Conservation (phyloP, 768 basidiomycete species). For the Boletus rufocinnamomeus region DNA sequence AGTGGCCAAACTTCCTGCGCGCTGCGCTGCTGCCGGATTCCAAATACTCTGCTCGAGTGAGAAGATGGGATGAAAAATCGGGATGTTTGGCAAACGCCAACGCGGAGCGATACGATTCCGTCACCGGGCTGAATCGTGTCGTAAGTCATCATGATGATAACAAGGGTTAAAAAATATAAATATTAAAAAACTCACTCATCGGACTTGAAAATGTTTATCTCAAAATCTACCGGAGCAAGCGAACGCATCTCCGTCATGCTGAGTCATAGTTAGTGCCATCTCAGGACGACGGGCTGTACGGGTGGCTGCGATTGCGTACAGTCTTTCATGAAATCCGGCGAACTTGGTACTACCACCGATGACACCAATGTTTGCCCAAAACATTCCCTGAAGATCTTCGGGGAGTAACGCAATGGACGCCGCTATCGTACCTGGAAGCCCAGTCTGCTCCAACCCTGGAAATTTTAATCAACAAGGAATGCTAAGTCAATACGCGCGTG, state of each 20-base stretch:
- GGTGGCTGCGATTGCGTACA: slow-evolving; percentile 54
- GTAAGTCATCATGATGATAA: slow-evolving; percentile 18
- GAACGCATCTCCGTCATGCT: slow-evolving; percentile 75
- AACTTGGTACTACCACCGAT: slow-evolving; percentile 84
- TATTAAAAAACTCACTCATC: slow-evolving; percentile 59
- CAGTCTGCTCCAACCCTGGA: slow-evolving; percentile 77
- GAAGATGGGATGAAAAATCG: slow-evolving; percentile 51
- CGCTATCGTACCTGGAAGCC: slow-evolving; percentile 75
- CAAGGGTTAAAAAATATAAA: slow-evolving; percentile 5
- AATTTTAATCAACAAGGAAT: slow-evolving; percentile 8
- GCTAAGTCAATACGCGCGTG: slow-evolving; percentile 10
- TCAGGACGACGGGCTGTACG: slow-evolving; percentile 16
- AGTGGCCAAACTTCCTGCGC: slow-evolving; percentile 71
- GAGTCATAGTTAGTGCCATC: slow-evolving; percentile 22
- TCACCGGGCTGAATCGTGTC: slow-evolving; percentile 53
- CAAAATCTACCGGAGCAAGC: slow-evolving; percentile 79
- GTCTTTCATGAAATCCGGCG: slow-evolving; percentile 67
- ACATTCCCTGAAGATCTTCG: slow-evolving; percentile 84
- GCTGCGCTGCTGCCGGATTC: slow-evolving; percentile 79
- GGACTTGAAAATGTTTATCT: slow-evolving; percentile 72
- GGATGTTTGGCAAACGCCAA: slow-evolving; percentile 55
- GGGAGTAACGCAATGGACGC: slow-evolving; percentile 76
- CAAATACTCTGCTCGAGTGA: slow-evolving; percentile 81
- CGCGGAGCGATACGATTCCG: slow-evolving; percentile 65
- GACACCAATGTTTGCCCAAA: slow-evolving; percentile 92